phyloP scores from a whole-genome alignment of 1,284 basidiomycete species.

The Quambalaria eucalypti region DNA sequence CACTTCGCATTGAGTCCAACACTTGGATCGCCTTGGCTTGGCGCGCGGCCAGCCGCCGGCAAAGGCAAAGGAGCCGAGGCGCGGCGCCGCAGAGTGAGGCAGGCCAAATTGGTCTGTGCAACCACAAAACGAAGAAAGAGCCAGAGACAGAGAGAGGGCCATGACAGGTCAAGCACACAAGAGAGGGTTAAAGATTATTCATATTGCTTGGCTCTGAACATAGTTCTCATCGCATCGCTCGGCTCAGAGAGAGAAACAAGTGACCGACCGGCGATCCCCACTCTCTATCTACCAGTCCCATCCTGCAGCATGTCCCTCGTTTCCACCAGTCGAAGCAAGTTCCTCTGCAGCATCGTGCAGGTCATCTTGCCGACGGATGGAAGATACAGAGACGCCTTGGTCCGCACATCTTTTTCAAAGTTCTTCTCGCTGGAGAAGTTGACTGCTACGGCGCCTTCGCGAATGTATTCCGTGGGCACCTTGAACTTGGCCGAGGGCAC shows the following conservation, averaged over 20 bases:
- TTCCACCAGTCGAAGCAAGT: slow-evolving; percentile 56
- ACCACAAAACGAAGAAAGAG: too few species aligned
- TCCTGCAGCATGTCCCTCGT: slow-evolving; percentile 11
- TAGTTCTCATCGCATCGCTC: too few species aligned
- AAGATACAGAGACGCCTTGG: slow-evolving; percentile 53
- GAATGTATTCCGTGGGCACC: slow-evolving; percentile 75
- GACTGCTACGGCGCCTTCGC: slow-evolving; percentile 83
- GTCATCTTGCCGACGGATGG: slow-evolving; percentile 94
- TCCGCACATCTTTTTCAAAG: slow-evolving; percentile 83
- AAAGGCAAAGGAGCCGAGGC: too few species aligned
- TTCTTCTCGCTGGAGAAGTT: slow-evolving; percentile 95
- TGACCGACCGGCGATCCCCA: background rate
- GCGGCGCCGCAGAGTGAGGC: too few species aligned
- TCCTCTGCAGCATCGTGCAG: slow-evolving; percentile 89
- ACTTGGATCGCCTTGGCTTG: too few species aligned
- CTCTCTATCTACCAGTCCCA: background rate
- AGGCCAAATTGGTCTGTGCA: too few species aligned
- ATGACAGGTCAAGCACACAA: too few species aligned
- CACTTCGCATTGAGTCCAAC: too few species aligned
- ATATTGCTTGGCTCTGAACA: too few species aligned
- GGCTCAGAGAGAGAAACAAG: background rate
- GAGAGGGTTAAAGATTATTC: too few species aligned
- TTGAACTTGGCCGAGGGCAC: slow-evolving; percentile 66
- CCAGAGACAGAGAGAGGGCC: too few species aligned
- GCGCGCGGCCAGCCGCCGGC: too few species aligned